Base-by-base conservation (phyloP, 305 asterid genomes). In the Andrographis paniculata region DNA sequence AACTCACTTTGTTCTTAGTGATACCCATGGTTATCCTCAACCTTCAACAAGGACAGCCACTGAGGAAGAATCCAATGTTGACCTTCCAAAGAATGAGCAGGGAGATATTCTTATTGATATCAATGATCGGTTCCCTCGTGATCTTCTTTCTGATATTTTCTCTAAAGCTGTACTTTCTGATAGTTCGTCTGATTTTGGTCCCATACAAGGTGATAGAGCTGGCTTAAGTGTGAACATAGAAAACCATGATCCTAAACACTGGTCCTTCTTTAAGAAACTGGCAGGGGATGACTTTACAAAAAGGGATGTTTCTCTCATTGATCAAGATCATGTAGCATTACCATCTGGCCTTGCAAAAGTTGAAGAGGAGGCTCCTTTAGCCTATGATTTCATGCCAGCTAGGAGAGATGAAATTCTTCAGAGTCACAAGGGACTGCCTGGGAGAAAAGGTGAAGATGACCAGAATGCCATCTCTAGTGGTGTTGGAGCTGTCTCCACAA, bases 221-320 rank as follows among this genome's bases (percentile, higher is more conserved):
- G 89, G 78, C 58, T 21, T 67, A 80, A 82, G 94, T 52, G 57
- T 82, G 64, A 82, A 82, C 66, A 55, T 76, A 38, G 79, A 74
- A 61, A 82, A 79, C 56, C 84, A 74, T 52, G 94, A 82, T 17
- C 94, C 94, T 22, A 63, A 79, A 57, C 78, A 63, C 55, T 82
- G 94, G 94, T 82, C 94, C 40, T 82, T 69, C 73, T 82, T 82
- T 64, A 78, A 79, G 64, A 76, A 73, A 53, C 60, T 79, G 69
- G 91, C 82, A 14, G 81, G 86, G 50, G 78, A 76, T 62, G 82
- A 72, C 40, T 79, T 82, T 67, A 49, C 78, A 14, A 67, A 69
- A 64, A 82, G 70, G 39, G 84, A 79, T 54, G 66, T 78, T 63
- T 81, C 86, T 52, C 75, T 80, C 53, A 80, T 82, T 43, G 94